Percentiles rank a stretch among this genome's conserved stretches.
Conservation (phyloP, 2,329 filamentous ascomycete species). For the Colletotrichum theobromicola region DNA sequence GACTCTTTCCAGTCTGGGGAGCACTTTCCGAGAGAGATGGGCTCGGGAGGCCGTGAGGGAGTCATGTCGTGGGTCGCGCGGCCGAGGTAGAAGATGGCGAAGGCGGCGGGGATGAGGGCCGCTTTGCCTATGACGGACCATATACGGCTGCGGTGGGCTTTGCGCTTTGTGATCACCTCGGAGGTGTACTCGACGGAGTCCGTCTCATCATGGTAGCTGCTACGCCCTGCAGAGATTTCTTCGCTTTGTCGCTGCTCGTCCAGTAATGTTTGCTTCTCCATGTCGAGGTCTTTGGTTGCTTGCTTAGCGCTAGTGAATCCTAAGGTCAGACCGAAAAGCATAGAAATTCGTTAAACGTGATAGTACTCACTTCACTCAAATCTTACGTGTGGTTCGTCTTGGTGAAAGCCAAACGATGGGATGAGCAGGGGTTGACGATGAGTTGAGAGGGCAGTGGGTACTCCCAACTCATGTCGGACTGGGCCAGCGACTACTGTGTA, state of each 20-base stretch:
- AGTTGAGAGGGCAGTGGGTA: neutral
- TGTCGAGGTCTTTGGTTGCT: neutral
- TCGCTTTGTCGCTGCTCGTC: neutral
- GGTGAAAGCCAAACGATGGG: neutral
- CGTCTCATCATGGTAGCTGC: neutral
- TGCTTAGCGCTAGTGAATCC: neutral
- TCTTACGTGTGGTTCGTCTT: neutral
- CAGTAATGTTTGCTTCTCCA: neutral
- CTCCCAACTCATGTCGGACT: neutral
- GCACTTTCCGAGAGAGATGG: conserved; percentile 1
- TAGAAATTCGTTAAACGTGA: neutral
- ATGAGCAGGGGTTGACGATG: neutral
- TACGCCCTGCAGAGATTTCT: neutral
- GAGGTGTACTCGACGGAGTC: neutral
- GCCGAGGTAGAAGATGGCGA: conserved; percentile 1
- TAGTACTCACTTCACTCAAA: neutral
- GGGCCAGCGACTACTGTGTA: neutral
- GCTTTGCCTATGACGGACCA: neutral
- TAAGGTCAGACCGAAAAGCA: neutral
- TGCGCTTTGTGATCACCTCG: neutral
- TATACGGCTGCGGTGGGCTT: neutral
- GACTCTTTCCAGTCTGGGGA: conserved; percentile 25
- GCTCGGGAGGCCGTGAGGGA: neutral
- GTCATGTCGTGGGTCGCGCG: neutral
- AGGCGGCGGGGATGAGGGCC: neutral